These are phyloP conservation scores for Boletellus deceptivus DNA, from an alignment of 1,284 basidiomycete species.

Conservation along the genomic window DNA sequence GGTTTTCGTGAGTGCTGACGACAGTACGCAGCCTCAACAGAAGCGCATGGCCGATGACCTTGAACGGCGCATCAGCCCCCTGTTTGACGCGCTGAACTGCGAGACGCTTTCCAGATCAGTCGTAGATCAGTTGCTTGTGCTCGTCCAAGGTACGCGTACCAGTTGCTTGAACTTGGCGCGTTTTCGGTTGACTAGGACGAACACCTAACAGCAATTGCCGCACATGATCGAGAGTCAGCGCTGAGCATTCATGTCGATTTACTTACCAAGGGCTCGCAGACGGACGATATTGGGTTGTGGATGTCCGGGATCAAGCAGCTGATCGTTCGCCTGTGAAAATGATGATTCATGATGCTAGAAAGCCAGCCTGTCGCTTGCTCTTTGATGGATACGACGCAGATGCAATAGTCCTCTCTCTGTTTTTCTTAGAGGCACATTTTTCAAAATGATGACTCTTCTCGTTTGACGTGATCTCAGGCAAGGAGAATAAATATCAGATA, in stretches of 20 bases:
- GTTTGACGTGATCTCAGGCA: no score
- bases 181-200: constrained; percentile 43
- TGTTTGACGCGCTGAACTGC: constrained; percentile 92
- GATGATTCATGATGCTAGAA: neutral
- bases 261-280: constrained; percentile 69
- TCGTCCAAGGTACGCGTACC: constrained; percentile 56
- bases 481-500: neutral
- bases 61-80: constrained; percentile 80
- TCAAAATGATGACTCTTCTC: no score
- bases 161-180: neutral
- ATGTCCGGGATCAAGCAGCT: constrained; percentile 86
- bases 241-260: constrained; percentile 79
- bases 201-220: constrained; percentile 60
- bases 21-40: constrained; percentile 60
- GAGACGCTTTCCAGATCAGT: constrained; percentile 77
- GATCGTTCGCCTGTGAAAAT: constrained; percentile 55
- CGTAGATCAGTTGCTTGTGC: constrained; percentile 64
- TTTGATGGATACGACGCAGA: neutral
- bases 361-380: neutral
- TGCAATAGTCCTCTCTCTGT: no score
- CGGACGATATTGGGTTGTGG: constrained; percentile 84
- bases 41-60: constrained; percentile 86
- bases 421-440: no score
- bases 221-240: constrained; percentile 68
- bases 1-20: neutral